Base-by-base conservation (phyloP, 2,329 filamentous ascomycete species). In the Exophiala calicioides region DNA sequence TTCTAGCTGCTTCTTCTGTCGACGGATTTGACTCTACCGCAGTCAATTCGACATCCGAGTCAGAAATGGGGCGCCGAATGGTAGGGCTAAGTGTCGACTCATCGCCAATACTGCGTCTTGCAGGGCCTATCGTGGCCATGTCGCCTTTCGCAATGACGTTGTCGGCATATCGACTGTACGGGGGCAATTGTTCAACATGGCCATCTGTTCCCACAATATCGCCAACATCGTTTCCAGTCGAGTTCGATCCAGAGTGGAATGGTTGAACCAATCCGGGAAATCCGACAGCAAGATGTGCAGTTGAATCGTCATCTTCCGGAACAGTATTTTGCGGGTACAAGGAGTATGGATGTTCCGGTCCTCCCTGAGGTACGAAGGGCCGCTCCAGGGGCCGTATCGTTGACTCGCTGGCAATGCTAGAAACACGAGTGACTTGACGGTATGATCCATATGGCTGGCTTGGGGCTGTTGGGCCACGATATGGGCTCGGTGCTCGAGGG, bases 371-470 rank as follows among this genome's bases (percentile, higher is more conserved):
- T 8, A 74, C 73, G 57, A 84, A 81, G 3, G 82, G 77, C 55
- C 69, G 76, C 62, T 77, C 80, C 6, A 76, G 68, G 10, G 78
- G 75, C 18, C 77, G 78, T 33, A 79, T 71, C 9, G 87, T 90
- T 5, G 86, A 83, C 10, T 82, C 80, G 15, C 88, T 88, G n/a
- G 81, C 79, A 27, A 85, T 72, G 61, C 88, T 90, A 18, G 78
- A 72, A 6, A 81, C 78, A 45, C 81, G 73, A 42, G 70, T 68
- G 18, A 73, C 60, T 63, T 95, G 89, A 5, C 85, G 81, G 65
- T 94, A 94, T 81, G 91, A 85, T 58, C 80, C 81, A 64, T 94
- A 95, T 0, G 88, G 87, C 66, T 93, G 86, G 42, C 87, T 93
- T 13, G 89, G 88, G 2, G 83, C 85, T 3, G 79, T 81, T 1